Evolutionary conservation across 257 asterid species (phyloP).

Genomic region (Linderniella brevidens): DNA sequence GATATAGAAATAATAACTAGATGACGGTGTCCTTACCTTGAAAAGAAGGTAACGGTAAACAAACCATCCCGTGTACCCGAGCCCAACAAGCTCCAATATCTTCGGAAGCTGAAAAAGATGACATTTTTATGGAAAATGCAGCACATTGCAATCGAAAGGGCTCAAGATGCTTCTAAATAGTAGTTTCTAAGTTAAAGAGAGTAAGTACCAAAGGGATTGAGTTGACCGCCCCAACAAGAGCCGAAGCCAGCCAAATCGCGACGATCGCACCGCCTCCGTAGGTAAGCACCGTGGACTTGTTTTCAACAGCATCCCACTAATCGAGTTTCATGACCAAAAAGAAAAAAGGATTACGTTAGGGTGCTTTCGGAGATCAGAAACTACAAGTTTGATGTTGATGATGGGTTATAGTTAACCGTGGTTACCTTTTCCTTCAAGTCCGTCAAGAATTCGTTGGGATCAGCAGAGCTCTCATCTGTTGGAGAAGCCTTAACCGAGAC

Average conservation of each 20-base stretch:
- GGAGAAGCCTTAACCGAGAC: slow-evolving; percentile 64
- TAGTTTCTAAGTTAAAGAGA: not conserved
- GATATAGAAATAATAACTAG: no score
- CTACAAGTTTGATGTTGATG: not conserved
- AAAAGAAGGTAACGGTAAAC: slow-evolving; percentile 96
- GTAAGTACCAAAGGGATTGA: slow-evolving; percentile 76
- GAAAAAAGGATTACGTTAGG: not conserved
- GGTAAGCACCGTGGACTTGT: slow-evolving; percentile 66
- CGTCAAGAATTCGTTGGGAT: slow-evolving; percentile 39
- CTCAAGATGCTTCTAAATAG: not conserved
- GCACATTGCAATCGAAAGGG: no score
- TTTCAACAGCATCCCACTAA: slow-evolving; percentile 96
- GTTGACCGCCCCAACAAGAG: slow-evolving; percentile 72
- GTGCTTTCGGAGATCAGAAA: not conserved
- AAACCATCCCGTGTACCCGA: slow-evolving; percentile 97
- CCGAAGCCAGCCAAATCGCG: slow-evolving; percentile 81
- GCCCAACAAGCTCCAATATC: slow-evolving; percentile 91
- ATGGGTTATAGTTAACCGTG: not conserved
- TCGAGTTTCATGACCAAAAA: not conserved
- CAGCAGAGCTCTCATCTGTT: slow-evolving; percentile 61
- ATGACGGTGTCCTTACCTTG: slow-evolving; percentile 37
- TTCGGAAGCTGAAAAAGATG: slow-evolving; percentile 60
- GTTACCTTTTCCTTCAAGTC: slow-evolving; percentile 82
- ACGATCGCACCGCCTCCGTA: slow-evolving; percentile 90
- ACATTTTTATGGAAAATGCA: slow-evolving; percentile 2